Percentiles rank a stretch among this genome's conserved stretches.
phyloP scores from a whole-genome alignment of 768 basidiomycete species.

The Boletus rex-veris region DNA sequence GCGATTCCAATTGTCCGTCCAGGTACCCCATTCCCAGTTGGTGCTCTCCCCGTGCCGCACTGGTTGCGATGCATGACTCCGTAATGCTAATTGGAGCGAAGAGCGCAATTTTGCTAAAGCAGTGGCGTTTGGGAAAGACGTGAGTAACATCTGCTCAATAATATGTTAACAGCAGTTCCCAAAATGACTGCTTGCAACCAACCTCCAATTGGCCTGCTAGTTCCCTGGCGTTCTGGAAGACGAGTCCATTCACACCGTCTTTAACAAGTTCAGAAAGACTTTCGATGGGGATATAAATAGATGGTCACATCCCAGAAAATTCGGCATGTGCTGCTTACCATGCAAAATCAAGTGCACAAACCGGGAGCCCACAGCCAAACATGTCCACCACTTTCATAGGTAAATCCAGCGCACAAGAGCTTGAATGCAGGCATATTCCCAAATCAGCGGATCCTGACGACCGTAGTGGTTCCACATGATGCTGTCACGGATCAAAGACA shows the following conservation, averaged over 20 bases:
- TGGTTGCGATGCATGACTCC: slow-evolving; percentile 21
- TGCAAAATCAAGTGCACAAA: slow-evolving; percentile 81
- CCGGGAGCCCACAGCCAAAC: slow-evolving; percentile 96
- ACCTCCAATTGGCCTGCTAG: slow-evolving; percentile 70
- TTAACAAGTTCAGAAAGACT: slow-evolving; percentile 87
- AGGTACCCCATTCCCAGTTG: slow-evolving; percentile 63
- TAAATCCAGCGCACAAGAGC: slow-evolving; percentile 85
- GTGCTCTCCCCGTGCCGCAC: slow-evolving; percentile 21
- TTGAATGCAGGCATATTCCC: slow-evolving; percentile 87
- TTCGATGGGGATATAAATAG: slow-evolving; percentile 1
- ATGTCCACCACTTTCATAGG: slow-evolving; percentile 99
- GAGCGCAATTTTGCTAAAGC: slow-evolving; percentile 50
- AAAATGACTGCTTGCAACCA: neutral
- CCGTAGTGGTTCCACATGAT: neutral
- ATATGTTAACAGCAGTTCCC: neutral
- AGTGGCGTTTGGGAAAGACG: slow-evolving; percentile 55
- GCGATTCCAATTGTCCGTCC: slow-evolving; percentile 84
- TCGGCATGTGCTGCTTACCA: slow-evolving; percentile 54
- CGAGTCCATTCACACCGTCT: slow-evolving; percentile 76
- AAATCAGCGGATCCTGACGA: slow-evolving; percentile 80
- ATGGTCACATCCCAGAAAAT: neutral
- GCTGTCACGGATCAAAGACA: neutral
- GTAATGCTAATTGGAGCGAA: slow-evolving; percentile 41
- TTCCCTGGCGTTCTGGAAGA: slow-evolving; percentile 66
- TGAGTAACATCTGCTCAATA: slow-evolving; percentile 48